These are phyloP conservation scores for Lentinula sp. DNA, from an alignment of 768 basidiomycete genomes.

Conservation along the genomic window DNA sequence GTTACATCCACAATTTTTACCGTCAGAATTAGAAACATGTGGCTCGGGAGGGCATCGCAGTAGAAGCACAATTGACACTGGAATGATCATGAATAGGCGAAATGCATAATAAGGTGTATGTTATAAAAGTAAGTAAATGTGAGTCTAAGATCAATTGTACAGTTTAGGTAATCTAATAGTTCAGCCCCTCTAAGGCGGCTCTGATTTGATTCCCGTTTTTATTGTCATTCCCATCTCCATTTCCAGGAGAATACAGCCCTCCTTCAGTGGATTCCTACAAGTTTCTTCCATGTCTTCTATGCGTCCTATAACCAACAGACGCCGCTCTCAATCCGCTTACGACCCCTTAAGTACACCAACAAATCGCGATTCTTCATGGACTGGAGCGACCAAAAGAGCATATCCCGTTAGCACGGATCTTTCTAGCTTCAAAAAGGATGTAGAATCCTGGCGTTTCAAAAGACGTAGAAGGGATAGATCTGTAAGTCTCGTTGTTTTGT, in stretches of 20 bases:
- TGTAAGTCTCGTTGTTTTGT: slow-evolving; percentile 26
- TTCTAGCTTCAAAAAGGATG: slow-evolving; percentile 37
- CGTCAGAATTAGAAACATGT: background rate
- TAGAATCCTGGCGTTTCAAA: slow-evolving; percentile 51
- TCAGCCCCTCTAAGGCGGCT: background rate
- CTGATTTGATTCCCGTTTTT: background rate
- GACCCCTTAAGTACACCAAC: slow-evolving; percentile 28
- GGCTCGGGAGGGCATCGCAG: background rate
- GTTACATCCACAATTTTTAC: background rate
- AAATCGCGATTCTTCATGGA: slow-evolving; percentile 31
- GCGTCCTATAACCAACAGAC: slow-evolving; percentile 31
- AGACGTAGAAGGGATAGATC: slow-evolving; percentile 41
- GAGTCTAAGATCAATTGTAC: background rate
- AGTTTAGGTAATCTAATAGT: background rate
- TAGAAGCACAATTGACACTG: background rate
- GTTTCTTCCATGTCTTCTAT: slow-evolving; percentile 15
- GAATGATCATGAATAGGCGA: too few relatives aligned
- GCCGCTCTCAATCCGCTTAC: slow-evolving; percentile 49
- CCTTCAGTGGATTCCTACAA: background rate
- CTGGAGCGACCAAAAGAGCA: slow-evolving; percentile 42
- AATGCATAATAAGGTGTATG: too few relatives aligned
- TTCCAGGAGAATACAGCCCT: background rate
- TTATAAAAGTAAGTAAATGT: too few relatives aligned
- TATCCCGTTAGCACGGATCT: slow-evolving; percentile 21
- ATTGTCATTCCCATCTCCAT: background rate